Base-by-base conservation (phyloP, 2,329 filamentous ascomycete species). In the Verticillium nubilum region DNA sequence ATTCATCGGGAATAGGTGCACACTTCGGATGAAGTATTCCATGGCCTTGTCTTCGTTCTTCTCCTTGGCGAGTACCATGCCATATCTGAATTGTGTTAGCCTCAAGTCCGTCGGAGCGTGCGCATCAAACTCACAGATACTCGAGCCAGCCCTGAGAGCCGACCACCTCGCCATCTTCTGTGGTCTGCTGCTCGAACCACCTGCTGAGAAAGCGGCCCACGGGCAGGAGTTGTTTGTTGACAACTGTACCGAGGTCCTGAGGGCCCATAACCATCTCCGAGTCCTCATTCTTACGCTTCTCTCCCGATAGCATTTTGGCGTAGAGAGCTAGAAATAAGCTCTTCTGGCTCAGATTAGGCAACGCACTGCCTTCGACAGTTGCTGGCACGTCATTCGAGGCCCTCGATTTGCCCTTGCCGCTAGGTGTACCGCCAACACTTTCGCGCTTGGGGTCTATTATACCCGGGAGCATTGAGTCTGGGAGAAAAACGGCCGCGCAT, bases 251-350 rank as follows among this genome's bases (percentile, higher is more conserved):
- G 15, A 92, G 87, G 73, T 99, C 95, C 60, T 93, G 88, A 1
- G 95, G 94, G 0, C 95, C 95, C 75, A 98, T 86, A 56, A 99
- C 91, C 90, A 97, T 97, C 76, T 99, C 95, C 25, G 91, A 92
- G 60, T 98, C 94, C 73, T 99, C 95, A 67, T 97, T 91, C 74
- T 94, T 97, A 64, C 91, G 87, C 79, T 98, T 97, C 79, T 99
- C 95, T 1, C 95, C 95, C 0, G 93, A 90, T 64, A 98, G 85
- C 70, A 93, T 92, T 70, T 94, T 96, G 52, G 95, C 91, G 69
- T 99, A 99, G 4, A 98, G 79, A 0, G 92, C 90, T 12, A 99
- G 81, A 69, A 99, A 99, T 23, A 98, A 75, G 57, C 94, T 92
- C 75, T 94, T 96, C 72, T 97, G 92, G 70, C 93, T 97, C 57